Conservation (phyloP, 176 grass and related monocot species). For the Paspalum notatum region DNA sequence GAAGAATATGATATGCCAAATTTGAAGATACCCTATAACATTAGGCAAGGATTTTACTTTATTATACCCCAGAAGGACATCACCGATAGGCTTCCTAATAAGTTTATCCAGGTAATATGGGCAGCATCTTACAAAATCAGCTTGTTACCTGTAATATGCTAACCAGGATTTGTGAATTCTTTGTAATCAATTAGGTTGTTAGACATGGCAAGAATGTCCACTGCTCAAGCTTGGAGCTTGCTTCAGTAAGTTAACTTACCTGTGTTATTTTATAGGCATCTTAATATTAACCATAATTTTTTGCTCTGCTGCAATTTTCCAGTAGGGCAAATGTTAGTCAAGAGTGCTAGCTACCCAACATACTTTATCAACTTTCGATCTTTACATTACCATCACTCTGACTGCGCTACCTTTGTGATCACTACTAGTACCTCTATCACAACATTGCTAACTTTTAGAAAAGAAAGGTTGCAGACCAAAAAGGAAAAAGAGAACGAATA, state of each 20-base stretch:
- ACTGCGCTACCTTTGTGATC: not conserved
- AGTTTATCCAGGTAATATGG: slow-evolving; percentile 82
- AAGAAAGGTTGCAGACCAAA: too few species aligned
- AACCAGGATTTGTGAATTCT: slow-evolving; percentile 34
- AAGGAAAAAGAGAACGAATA: too few species aligned
- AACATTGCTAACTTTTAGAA: too few species aligned
- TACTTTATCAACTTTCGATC: slow-evolving; percentile 19
- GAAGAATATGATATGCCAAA: slow-evolving; percentile 89
- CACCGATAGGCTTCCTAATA: slow-evolving; percentile 75
- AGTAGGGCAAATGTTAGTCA: slow-evolving; percentile 26
- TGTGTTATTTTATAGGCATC: slow-evolving; percentile 12
- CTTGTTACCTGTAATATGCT: slow-evolving; percentile 39
- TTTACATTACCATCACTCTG: not conserved
- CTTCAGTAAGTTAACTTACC: slow-evolving; percentile 71
- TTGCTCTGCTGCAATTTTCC: slow-evolving; percentile 24
- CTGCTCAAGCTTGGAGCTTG: slow-evolving; percentile 97
- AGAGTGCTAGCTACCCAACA: not conserved
- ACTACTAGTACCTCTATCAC: not conserved
- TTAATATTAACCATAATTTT: slow-evolving; percentile 2
- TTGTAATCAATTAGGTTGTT: slow-evolving; percentile 68
- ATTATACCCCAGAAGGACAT: slow-evolving; percentile 91
- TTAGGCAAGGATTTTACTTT: slow-evolving; percentile 86
- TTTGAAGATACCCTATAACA: slow-evolving; percentile 85
- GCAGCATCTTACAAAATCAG: slow-evolving; percentile 35
- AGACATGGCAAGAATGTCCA: slow-evolving; percentile 94